These are phyloP conservation scores for Sphaerostilbella broomeana DNA, from an alignment of 2,329 filamentous ascomycete species.

Conservation along the genomic window DNA sequence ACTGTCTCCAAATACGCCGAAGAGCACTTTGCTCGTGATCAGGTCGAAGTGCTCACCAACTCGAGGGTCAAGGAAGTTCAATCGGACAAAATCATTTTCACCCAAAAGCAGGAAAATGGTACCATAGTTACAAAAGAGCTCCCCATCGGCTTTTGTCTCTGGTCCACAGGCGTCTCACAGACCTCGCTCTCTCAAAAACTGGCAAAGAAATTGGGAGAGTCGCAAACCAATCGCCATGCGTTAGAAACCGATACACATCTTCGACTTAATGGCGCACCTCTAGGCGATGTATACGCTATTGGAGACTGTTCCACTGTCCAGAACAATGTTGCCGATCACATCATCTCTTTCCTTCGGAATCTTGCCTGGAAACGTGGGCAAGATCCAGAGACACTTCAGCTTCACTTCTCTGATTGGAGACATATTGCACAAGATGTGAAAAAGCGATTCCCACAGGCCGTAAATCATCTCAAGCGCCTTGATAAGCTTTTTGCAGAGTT, in stretches of 20 bases:
- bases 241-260: constrained; percentile 93
- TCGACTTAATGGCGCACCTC: constrained; percentile 76
- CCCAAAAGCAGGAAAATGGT: constrained; percentile 70
- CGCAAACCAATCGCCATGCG: constrained; percentile 82
- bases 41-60: constrained; percentile 87
- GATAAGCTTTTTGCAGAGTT: constrained; percentile 89
- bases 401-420: constrained; percentile 86
- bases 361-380: constrained; percentile 88
- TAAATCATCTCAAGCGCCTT: constrained; percentile 77
- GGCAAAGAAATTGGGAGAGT: constrained; percentile 65
- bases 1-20: constrained; percentile 89
- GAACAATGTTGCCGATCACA: constrained; percentile 90
- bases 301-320: constrained; percentile 96
- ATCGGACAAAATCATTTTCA: constrained; percentile 79
- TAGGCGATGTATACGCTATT: constrained; percentile 94
- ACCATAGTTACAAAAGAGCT: constrained; percentile 81
- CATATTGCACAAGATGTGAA: constrained; percentile 75
- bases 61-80: constrained; percentile 86
- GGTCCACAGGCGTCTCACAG: constrained; percentile 93
- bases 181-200: constrained; percentile 72
- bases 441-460: constrained; percentile 84
- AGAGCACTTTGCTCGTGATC: constrained; percentile 80
- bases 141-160: constrained; percentile 91
- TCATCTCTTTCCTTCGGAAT: constrained; percentile 81
- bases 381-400: constrained; percentile 79